Conservation (phyloP, 176 grass and related monocot species). For the Carex cristatella region DNA sequence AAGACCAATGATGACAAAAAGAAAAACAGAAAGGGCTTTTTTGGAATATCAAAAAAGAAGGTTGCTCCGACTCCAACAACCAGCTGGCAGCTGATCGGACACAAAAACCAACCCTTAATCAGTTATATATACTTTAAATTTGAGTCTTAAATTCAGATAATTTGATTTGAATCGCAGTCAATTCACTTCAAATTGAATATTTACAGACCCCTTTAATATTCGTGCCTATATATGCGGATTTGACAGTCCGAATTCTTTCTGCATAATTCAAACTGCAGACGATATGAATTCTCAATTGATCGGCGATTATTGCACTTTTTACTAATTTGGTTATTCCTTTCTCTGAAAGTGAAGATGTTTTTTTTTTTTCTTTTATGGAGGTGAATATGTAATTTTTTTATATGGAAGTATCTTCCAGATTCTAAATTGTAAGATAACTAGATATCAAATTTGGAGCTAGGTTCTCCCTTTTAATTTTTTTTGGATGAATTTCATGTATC, state of each 20-base stretch:
- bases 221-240: too few species aligned
- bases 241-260: too few species aligned
- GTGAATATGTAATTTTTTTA: not conserved
- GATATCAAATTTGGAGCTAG: not conserved
- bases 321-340: not conserved
- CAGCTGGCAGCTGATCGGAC: too few species aligned
- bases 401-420: not conserved
- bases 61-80: constrained; percentile 14
- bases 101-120: not conserved
- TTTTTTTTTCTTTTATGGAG: not conserved
- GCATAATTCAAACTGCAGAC: too few species aligned
- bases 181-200: too few species aligned
- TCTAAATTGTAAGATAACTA: not conserved
- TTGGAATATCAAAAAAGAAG: constrained; percentile 25
- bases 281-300: too few species aligned
- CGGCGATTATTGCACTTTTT: not conserved
- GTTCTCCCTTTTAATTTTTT: not conserved
- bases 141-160: too few species aligned
- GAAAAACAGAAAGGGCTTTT: constrained; percentile 7
- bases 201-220: too few species aligned
- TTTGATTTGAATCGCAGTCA: too few species aligned
- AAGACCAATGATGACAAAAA: not conserved
- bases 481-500: too few species aligned
- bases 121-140: too few species aligned
- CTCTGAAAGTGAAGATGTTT: not conserved